Base-by-base conservation (phyloP, 805 yeast genomes). In the Metschnikowia baotianmanensis region DNA sequence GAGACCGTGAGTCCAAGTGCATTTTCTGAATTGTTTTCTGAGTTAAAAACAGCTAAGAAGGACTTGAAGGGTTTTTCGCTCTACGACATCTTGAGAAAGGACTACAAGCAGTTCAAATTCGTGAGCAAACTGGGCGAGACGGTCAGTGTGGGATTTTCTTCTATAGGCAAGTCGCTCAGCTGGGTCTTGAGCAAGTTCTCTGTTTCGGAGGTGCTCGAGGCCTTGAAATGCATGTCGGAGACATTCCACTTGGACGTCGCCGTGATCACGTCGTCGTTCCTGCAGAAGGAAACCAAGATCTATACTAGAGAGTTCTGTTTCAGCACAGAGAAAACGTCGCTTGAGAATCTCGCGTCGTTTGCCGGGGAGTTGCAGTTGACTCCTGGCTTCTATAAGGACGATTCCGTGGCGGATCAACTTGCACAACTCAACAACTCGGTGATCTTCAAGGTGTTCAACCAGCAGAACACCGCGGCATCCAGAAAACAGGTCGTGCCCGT, bases 401-500 rank as follows among this genome's bases (percentile, higher is more conserved):
- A 55, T 1, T 34, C 45, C 13, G 38, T 55, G 5, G 44, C 43
- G 4, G 34, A 33, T n/a, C 46, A 36, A 7, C 26, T 63, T 10
- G 40, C 39, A 6, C 42, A 40, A 20, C 28, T 55, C 36, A 38
- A 50, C 19, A 36, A 36, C 7, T 20, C 39, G 6, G 32, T 31
- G 11, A 6, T 40, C 9, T 55, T 68, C 34, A 55, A 47, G 34
- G 48, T 68, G 6, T 65, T 46, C 47, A 84, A 83, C 56, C 72
- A 70, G 47, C 46, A 38, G 5, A 79, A 83, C 45, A 53, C 73
- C 11, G 58, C 63, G 6, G 90, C 91, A 1, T 84, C 93, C 25
- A 74, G 97, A 53, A 90, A 90, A 58, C 95, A 86, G 57, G 86
- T 89, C 10, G 96, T 86, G 4, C 97, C 97, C 3, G 60, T 59